These are phyloP conservation scores for Podosphaera aphanis DNA, from an alignment of 2,329 filamentous ascomycete genomes.

Conservation along the genomic window DNA sequence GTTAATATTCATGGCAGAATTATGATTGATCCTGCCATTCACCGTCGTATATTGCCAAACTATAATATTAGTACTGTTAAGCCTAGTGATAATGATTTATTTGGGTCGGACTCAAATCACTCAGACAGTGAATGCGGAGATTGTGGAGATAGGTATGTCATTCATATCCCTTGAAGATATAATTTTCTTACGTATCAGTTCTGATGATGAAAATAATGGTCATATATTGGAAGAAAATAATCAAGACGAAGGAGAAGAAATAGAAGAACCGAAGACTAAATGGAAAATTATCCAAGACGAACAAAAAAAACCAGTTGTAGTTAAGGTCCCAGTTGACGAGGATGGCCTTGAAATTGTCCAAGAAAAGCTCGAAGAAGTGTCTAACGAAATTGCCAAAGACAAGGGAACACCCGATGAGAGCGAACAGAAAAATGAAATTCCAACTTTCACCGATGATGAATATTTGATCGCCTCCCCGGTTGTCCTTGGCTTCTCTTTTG, in stretches of 20 bases:
- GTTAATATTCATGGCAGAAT: slow-evolving; percentile 70
- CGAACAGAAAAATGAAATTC: slow-evolving; percentile 16
- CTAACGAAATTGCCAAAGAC: slow-evolving; percentile 8
- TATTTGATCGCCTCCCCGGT: slow-evolving; percentile 65
- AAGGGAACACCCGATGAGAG: slow-evolving; percentile 6
- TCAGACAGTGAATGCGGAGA: slow-evolving; percentile 21
- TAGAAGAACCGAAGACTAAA: slow-evolving; percentile 16
- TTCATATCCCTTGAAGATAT: background rate
- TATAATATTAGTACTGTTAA: slow-evolving; percentile 56
- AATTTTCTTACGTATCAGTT: background rate
- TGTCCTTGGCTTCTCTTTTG: slow-evolving; percentile 68
- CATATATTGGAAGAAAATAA: background rate
- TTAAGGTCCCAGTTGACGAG: slow-evolving; percentile 31
- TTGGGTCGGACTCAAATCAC: slow-evolving; percentile 26
- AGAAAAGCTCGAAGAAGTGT: slow-evolving; percentile 33
- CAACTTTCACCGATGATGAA: slow-evolving; percentile 57
- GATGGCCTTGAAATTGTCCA: slow-evolving; percentile 29
- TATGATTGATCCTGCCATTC: slow-evolving; percentile 69
- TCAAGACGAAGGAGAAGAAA: slow-evolving; percentile 6
- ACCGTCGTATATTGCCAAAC: slow-evolving; percentile 68
- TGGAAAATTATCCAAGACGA: slow-evolving; percentile 20
- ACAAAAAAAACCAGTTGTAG: slow-evolving; percentile 25
- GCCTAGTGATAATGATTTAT: slow-evolving; percentile 41
- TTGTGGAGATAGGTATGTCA: slow-evolving; percentile 16
- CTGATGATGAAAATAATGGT: background rate